Evolutionary conservation across 148 eudicot species (phyloP).

Genomic region (Rhododendron ferrugineum): DNA sequence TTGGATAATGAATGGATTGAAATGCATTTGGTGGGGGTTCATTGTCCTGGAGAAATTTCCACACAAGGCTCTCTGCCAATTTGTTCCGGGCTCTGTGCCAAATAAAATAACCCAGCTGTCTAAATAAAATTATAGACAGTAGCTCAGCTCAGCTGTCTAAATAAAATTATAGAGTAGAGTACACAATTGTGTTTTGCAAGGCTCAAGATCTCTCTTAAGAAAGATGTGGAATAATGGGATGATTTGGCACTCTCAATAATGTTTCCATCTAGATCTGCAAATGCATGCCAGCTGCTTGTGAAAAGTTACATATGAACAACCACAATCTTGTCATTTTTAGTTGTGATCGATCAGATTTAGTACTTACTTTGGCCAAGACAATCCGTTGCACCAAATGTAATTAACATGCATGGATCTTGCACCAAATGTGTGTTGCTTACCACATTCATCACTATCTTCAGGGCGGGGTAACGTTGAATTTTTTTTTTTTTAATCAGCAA

Average conservation of each 20-base stretch:
- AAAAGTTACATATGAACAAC: slow-evolving; percentile 7
- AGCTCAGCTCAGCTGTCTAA: slow-evolving; percentile 11
- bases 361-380: background rate
- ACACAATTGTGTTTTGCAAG: background rate
- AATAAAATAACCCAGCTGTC: slow-evolving; percentile 2
- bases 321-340: background rate
- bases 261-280: background rate
- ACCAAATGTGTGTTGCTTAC: background rate
- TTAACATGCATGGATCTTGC: background rate
- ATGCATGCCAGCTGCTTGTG: background rate
- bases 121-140: background rate
- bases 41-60: slow-evolving; percentile 13
- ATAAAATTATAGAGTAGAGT: background rate
- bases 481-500: too few relatives aligned
- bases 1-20: background rate
- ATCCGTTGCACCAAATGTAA: background rate
- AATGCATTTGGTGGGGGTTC: slow-evolving; percentile 26
- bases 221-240: slow-evolving; percentile 4
- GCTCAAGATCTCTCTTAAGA: background rate
- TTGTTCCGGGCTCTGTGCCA: background rate
- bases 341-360: too few relatives aligned
- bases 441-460: background rate
- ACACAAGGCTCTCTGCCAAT: background rate
- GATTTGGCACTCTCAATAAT: background rate
- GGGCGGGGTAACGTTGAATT: background rate